Evolutionary conservation across 306 rosid genomes (phyloP).

Genomic region (Ziziphus jujuba): DNA sequence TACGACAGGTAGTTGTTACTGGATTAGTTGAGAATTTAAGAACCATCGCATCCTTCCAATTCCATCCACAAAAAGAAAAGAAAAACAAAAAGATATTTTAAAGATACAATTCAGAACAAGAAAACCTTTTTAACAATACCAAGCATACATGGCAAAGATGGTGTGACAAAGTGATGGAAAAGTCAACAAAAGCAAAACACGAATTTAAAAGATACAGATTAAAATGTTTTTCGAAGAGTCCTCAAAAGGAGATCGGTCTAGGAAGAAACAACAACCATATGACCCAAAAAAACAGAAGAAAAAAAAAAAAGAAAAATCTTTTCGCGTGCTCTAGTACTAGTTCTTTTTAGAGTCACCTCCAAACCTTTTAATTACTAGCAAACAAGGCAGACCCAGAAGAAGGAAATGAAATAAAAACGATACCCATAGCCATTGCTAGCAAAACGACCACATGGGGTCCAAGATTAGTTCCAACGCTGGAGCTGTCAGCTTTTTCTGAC

Average conservation of each 20-base stretch:
- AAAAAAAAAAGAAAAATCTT: background rate
- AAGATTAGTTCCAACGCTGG: constrained; percentile 21
- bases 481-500: background rate
- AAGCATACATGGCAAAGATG: background rate
- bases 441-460: constrained; percentile 23
- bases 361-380: background rate
- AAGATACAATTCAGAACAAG: background rate
- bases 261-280: constrained; percentile 8
- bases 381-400: constrained; percentile 1
- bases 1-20: too few relatives aligned
- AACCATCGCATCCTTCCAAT: too few relatives aligned
- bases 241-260: background rate
- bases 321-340: background rate
- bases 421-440: constrained; percentile 31
- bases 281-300: too few relatives aligned
- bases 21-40: too few relatives aligned
- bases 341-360: background rate
- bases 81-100: background rate
- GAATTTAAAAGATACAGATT: background rate
- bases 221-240: background rate
- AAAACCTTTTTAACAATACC: background rate
- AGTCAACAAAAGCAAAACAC: constrained; percentile 3
- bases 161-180: background rate
- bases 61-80: background rate
- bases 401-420: constrained; percentile 35